Conservation (phyloP, 495 filamentous ascomycete genomes). For the Penicillium taxi region DNA sequence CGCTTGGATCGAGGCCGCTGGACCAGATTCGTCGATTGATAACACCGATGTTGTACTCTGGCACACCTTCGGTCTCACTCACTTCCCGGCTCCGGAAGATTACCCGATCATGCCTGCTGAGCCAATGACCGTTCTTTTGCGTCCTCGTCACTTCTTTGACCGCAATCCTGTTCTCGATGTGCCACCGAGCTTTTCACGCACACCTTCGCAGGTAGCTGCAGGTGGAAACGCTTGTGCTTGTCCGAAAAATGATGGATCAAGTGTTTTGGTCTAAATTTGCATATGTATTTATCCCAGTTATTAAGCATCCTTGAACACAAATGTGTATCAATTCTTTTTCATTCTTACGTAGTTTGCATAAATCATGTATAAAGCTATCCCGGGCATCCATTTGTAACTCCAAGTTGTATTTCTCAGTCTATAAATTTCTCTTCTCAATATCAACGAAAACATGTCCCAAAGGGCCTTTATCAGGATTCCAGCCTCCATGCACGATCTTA, state of each 20-base stretch:
- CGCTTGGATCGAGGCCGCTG: slow-evolving; percentile 65
- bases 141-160: slow-evolving; percentile 82
- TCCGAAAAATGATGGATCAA: slow-evolving; percentile 38
- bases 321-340: no score
- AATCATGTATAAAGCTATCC: no score
- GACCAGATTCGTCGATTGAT: slow-evolving; percentile 63
- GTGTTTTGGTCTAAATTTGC: slow-evolving; percentile 35
- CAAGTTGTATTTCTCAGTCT: no score
- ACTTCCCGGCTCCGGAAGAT: slow-evolving; percentile 89
- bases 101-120: slow-evolving; percentile 94
- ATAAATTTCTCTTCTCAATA: slow-evolving; percentile 16
- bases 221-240: slow-evolving; percentile 36
- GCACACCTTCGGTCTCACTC: slow-evolving; percentile 92
- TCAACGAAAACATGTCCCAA: slow-evolving; percentile 35
- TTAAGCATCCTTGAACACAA: no score
- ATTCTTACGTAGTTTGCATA: no score
- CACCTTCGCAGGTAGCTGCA: slow-evolving; percentile 61
- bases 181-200: slow-evolving; percentile 65
- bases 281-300: no score
- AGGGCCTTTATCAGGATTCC: slow-evolving; percentile 30
- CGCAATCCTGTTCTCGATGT: slow-evolving; percentile 85
- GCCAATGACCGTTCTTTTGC: slow-evolving; percentile 74
- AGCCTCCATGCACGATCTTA: slow-evolving; percentile 28
- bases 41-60: slow-evolving; percentile 88
- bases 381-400: no score